Percentiles rank a stretch among this genome's conserved stretches.
Evolutionary conservation across 352 stramenopile genomes (phyloP).

Genomic region (Pythium biforme): DNA sequence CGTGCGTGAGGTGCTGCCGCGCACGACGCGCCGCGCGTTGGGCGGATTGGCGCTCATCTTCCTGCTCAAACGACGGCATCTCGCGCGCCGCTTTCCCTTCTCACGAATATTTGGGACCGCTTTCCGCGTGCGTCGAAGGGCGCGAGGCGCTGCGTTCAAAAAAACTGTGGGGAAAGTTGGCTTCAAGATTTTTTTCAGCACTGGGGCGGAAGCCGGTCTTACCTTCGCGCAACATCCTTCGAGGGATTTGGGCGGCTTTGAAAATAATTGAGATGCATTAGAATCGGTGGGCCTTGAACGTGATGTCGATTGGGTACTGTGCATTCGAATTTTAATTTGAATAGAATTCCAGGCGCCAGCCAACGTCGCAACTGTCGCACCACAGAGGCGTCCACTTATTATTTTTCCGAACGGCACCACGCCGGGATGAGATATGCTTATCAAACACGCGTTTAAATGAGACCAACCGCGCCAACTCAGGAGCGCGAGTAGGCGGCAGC

Average conservation of each 20-base stretch:
- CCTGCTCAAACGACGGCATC: conserved; percentile 26
- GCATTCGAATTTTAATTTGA: too few species aligned
- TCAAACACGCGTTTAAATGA: too few species aligned
- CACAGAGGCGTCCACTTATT: too few species aligned
- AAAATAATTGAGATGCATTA: background rate
- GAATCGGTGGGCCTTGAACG: too few species aligned
- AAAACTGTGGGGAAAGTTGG: conserved; percentile 3
- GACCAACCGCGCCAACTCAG: too few species aligned
- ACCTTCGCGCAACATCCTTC: conserved; percentile 22
- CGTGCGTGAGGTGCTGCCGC: background rate
- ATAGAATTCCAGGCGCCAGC: too few species aligned
- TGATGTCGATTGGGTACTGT: background rate
- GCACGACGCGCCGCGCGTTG: conserved; percentile 8
- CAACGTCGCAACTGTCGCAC: too few species aligned
- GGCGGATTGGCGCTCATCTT: conserved; percentile 17
- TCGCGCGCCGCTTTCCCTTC: background rate
- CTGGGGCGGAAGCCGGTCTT: background rate
- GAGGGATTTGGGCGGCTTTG: background rate
- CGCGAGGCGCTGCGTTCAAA: conserved; percentile 4
- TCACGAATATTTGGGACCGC: background rate
- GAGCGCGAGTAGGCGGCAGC: too few species aligned
- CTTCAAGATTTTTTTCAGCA: conserved; percentile 15
- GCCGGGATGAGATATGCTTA: too few species aligned
- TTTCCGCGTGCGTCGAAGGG: conserved; percentile 4
- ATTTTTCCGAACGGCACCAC: too few species aligned